Percentiles rank a stretch among this genome's conserved stretches.
Evolutionary conservation across 768 basidiomycete species (phyloP).

Genomic region (Boletellus sp.): DNA sequence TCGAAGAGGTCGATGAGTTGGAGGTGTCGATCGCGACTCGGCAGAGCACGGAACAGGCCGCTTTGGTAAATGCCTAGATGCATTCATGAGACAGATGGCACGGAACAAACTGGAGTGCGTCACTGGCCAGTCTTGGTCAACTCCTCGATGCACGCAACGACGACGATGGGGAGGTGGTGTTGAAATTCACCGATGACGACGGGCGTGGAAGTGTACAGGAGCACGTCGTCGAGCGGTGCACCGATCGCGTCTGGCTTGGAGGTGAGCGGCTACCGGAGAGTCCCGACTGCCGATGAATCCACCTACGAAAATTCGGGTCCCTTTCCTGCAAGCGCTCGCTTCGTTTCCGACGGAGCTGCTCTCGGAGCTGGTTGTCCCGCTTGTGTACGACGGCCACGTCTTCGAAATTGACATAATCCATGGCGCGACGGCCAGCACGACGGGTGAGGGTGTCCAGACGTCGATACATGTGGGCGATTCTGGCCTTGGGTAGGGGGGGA

Average conservation of each 20-base stretch:
- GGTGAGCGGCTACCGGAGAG: neutral
- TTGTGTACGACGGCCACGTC: conserved; percentile 18
- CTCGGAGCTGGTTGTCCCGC: conserved; percentile 21
- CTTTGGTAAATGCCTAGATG: conserved; percentile 40
- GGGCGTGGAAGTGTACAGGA: conserved; percentile 30
- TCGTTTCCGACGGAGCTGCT: conserved; percentile 20
- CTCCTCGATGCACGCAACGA: conserved; percentile 43
- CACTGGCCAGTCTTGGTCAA: conserved; percentile 41
- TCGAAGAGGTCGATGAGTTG: conserved; percentile 40
- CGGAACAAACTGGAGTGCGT: neutral
- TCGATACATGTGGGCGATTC: conserved; percentile 22
- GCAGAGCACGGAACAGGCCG: conserved; percentile 41
- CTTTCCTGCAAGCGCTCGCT: conserved; percentile 17
- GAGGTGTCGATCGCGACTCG: conserved; percentile 38
- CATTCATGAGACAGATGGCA: neutral
- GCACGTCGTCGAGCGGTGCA: conserved; percentile 32
- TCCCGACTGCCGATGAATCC: neutral
- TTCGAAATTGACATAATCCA: conserved; percentile 27
- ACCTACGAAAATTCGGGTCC: conserved; percentile 28
- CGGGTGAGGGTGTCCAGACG: conserved; percentile 24
- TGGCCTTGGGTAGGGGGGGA: conserved; percentile 17
- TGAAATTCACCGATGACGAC: conserved; percentile 36
- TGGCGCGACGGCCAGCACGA: conserved; percentile 18
- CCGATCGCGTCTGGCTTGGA: conserved; percentile 34
- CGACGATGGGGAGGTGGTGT: conserved; percentile 38